phyloP scores from a whole-genome alignment of 2,329 filamentous ascomycete genomes.

The Hirsutella thompsonii region DNA sequence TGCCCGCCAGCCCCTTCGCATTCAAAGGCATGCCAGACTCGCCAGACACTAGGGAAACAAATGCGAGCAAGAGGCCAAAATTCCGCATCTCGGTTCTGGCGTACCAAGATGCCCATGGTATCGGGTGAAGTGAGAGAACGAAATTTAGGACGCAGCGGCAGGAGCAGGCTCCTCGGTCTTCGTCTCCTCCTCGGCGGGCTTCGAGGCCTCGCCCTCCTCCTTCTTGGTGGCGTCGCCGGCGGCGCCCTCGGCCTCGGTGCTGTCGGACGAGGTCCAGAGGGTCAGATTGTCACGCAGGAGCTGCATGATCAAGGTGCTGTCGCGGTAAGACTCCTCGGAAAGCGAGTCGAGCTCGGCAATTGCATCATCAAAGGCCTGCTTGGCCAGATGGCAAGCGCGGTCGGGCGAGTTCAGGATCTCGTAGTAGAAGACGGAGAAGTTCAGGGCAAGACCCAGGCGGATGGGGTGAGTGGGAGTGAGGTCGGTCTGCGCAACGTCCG shows the following conservation, averaged over 20 bases:
- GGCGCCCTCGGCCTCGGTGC: constrained; percentile 61
- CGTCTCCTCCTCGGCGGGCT: constrained; percentile 28
- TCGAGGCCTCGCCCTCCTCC: constrained; percentile 40
- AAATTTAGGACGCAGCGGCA: constrained; percentile 40
- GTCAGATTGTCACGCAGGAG: constrained; percentile 96
- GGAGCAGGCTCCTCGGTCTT: constrained; percentile 31
- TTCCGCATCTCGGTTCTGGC: constrained; percentile 21
- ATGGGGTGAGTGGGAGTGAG: constrained; percentile 96
- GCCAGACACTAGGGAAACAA: constrained; percentile 7
- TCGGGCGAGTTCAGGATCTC: constrained; percentile 98
- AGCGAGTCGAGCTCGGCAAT: constrained; percentile 97
- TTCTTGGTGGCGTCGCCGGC: constrained; percentile 40
- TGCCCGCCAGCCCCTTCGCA: constrained; percentile 16
- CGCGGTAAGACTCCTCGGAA: constrained; percentile 95
- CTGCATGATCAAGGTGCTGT: constrained; percentile 99
- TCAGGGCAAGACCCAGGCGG: constrained; percentile 90
- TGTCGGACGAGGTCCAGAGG: constrained; percentile 93
- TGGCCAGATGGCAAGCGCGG: constrained; percentile 94
- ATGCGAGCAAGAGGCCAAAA: constrained; percentile 11
- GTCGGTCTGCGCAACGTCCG: constrained; percentile 95
- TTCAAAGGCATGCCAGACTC: constrained; percentile 14
- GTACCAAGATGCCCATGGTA: constrained; percentile 25
- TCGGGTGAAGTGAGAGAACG: constrained; percentile 15
- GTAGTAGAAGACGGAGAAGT: constrained; percentile 99
- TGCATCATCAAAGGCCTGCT: constrained; percentile 97